Evolutionary conservation across 1,284 basidiomycete species (phyloP).

Genomic region (Takashimella koratensis): DNA sequence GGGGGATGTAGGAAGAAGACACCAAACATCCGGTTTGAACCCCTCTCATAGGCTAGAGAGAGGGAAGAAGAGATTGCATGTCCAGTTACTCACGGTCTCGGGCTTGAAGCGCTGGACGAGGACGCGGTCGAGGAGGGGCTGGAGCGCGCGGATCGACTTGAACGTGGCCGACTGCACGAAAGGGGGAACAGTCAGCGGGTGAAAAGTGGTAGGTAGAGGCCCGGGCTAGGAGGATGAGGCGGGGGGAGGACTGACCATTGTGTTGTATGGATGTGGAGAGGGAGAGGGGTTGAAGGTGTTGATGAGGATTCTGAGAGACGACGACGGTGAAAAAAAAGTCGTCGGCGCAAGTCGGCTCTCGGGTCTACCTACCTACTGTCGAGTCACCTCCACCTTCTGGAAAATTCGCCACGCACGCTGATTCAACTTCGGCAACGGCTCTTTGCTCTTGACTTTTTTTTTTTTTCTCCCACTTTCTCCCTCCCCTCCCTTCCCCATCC

Average conservation of each 20-base stretch:
- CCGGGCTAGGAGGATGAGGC: background rate
- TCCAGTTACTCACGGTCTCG: conserved; percentile 63
- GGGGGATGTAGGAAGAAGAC: background rate
- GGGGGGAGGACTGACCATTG: background rate
- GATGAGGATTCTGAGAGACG: background rate
- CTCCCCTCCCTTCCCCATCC: background rate
- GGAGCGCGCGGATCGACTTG: conserved; percentile 87
- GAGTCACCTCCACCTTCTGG: conserved; percentile 7
- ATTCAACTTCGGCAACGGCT: background rate
- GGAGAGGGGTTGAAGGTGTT: background rate
- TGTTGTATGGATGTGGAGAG: background rate
- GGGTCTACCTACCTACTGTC: background rate
- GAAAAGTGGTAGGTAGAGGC: background rate
- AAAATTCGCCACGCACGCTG: conserved; percentile 9
- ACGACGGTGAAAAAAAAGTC: background rate
- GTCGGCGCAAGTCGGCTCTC: background rate
- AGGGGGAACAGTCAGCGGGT: background rate
- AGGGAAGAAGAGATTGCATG: background rate
- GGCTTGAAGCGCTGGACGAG: conserved; percentile 96
- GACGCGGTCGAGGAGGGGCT: conserved; percentile 93
- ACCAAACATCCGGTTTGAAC: no score
- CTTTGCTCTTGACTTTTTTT: background rate
- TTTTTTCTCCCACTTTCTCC: background rate
- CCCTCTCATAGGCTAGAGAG: background rate
- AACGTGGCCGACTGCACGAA: conserved; percentile 65